phyloP scores from a whole-genome alignment of 805 yeast species.

The Candida anglica region DNA sequence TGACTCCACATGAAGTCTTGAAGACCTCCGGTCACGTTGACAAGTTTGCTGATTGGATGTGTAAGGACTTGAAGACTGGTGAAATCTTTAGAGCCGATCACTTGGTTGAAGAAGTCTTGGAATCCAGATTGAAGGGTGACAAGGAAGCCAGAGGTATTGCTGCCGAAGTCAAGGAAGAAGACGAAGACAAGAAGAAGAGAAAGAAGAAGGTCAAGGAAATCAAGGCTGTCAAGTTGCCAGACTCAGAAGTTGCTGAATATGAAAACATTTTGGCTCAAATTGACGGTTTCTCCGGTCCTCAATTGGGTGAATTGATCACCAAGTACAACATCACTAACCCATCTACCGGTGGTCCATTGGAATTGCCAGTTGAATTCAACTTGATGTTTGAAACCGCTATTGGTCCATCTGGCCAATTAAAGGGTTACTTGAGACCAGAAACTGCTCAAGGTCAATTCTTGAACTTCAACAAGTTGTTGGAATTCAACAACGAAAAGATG shows the following conservation, averaged over 20 bases:
- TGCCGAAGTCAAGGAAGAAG: constrained; percentile 49
- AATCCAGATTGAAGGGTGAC: constrained; percentile 94
- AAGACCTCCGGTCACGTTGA: constrained; percentile 99
- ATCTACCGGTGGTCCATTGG: constrained; percentile 78
- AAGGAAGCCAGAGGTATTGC: constrained; percentile 89
- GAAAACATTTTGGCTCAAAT: constrained; percentile 86
- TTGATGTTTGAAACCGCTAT: constrained; percentile 99
- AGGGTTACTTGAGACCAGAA: constrained; percentile 96
- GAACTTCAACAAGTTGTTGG: constrained; percentile 89
- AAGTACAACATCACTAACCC: constrained; percentile 89
- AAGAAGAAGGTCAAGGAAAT: constrained; percentile 96
- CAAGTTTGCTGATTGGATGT: constrained; percentile 99
- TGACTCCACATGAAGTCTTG: constrained; percentile 95
- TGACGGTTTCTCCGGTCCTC: constrained; percentile 91
- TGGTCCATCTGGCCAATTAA: constrained; percentile 96
- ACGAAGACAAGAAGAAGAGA: constrained; percentile 65
- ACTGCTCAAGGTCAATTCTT: constrained; percentile 99
- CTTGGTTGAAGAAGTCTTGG: constrained; percentile 95
- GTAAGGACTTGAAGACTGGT: constrained; percentile 90
- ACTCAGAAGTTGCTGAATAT: constrained; percentile 71
- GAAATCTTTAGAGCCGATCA: constrained; percentile 99
- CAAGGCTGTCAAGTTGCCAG: constrained; percentile 82
- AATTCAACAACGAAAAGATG: constrained; percentile 92
- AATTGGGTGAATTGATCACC: constrained; percentile 83
- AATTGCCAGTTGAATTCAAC: constrained; percentile 92